phyloP scores from a whole-genome alignment of 345 rosid genomes.

The Rubroshorea leprosula region DNA sequence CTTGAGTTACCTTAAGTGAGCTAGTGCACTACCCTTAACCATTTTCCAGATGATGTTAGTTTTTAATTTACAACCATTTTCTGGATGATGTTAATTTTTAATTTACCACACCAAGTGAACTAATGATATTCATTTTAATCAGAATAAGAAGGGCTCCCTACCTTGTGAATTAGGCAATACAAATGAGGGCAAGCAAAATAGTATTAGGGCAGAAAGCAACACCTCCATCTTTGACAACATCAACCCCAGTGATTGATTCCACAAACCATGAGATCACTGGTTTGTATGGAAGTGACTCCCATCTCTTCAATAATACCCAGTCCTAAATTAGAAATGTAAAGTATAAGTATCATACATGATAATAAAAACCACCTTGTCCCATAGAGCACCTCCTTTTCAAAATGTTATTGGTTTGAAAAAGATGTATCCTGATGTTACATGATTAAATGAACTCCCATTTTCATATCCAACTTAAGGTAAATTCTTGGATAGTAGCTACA shows the following conservation, averaged over 20 bases:
- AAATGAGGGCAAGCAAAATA: constrained; percentile 44
- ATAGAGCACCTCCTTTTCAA: not conserved
- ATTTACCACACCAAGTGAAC: no score
- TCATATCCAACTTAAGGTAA: not conserved
- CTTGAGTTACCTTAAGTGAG: not conserved
- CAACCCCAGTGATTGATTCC: constrained; percentile 23
- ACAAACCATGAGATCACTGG: constrained; percentile 5
- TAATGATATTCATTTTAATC: not conserved
- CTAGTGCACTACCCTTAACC: constrained; percentile 3
- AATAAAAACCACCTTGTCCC: not conserved
- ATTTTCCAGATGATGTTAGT: no score
- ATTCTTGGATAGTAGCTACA: not conserved
- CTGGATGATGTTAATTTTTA: no score
- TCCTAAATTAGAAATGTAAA: constrained; percentile 1
- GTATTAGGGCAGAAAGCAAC: constrained; percentile 33
- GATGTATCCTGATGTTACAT: no score
- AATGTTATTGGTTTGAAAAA: no score
- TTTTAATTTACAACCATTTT: no score
- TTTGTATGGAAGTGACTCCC: constrained; percentile 12
- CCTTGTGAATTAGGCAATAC: constrained; percentile 77
- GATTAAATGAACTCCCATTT: not conserved
- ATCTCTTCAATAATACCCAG: constrained; percentile 16
- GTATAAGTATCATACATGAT: not conserved
- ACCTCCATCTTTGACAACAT: constrained; percentile 46
- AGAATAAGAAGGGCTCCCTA: constrained; percentile 19